These are phyloP conservation scores for Hypoxylon crocopeplum DNA, from an alignment of 495 filamentous ascomycete genomes.

Conservation along the genomic window DNA sequence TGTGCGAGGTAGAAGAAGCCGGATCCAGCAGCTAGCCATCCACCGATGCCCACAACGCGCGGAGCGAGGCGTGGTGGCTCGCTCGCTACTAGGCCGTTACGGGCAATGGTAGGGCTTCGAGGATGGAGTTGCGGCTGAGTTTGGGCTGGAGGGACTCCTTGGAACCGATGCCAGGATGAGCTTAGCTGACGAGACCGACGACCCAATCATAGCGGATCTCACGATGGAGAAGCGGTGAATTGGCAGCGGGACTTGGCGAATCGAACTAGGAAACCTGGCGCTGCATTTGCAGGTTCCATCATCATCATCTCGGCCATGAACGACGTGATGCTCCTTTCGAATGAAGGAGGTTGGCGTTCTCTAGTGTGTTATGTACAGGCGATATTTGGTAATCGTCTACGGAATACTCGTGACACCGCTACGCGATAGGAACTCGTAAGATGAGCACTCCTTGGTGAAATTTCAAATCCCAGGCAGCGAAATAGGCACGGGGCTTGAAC, in stretches of 20 bases:
- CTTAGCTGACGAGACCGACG: slow-evolving; percentile 5
- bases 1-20: neutral
- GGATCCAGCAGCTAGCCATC: slow-evolving; percentile 16
- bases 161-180: slow-evolving; percentile 17
- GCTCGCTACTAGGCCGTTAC: slow-evolving; percentile 9
- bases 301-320: no score
- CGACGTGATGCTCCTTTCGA: no score
- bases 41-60: slow-evolving; percentile 27
- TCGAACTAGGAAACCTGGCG: slow-evolving; percentile 21
- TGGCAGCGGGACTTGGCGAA: slow-evolving; percentile 27
- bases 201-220: slow-evolving; percentile 8
- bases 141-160: slow-evolving; percentile 8
- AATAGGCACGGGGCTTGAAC: no score
- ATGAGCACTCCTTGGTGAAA: no score
- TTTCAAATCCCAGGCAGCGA: no score
- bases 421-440: no score
- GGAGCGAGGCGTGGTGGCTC: slow-evolving; percentile 5
- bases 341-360: no score
- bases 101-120: slow-evolving; percentile 21
- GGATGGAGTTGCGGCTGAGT: slow-evolving; percentile 32
- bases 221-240: slow-evolving; percentile 20
- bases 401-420: no score
- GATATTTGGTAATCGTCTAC: no score
- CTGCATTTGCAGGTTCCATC: no score
- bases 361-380: no score